These are phyloP conservation scores for Trichoderma sp. DNA, from an alignment of 2,329 filamentous ascomycete species.

Conservation along the genomic window DNA sequence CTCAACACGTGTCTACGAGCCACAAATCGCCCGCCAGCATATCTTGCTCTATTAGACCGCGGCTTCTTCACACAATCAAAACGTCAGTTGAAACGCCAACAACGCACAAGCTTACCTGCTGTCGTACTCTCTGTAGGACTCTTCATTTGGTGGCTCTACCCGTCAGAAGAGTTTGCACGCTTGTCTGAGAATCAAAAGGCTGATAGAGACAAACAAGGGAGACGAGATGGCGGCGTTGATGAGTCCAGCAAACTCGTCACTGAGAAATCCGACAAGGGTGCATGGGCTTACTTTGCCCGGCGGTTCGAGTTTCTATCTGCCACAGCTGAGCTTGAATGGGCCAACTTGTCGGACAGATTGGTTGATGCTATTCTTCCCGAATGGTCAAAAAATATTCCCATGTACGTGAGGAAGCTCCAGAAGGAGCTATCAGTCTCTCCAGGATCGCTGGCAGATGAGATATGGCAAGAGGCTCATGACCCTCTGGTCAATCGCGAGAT, in stretches of 20 bases:
- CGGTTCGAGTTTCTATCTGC: slow-evolving; percentile 59
- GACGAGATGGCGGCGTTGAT: slow-evolving; percentile 31
- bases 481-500: slow-evolving; percentile 86
- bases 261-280: slow-evolving; percentile 40
- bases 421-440: slow-evolving; percentile 84
- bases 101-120: slow-evolving; percentile 36
- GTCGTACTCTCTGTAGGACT: slow-evolving; percentile 44
- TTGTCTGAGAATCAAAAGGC: slow-evolving; percentile 35
- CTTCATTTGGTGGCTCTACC: slow-evolving; percentile 50
- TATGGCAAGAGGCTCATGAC: slow-evolving; percentile 91
- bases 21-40: slow-evolving; percentile 16
- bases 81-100: slow-evolving; percentile 30
- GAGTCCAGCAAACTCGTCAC: slow-evolving; percentile 19
- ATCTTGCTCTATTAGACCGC: slow-evolving; percentile 32
- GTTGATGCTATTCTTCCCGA: slow-evolving; percentile 76
- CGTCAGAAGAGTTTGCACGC: slow-evolving; percentile 48
- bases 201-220: slow-evolving; percentile 27
- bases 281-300: slow-evolving; percentile 54
- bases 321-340: slow-evolving; percentile 60
- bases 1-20: slow-evolving; percentile 12
- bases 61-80: slow-evolving; percentile 32
- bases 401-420: slow-evolving; percentile 80
- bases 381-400: slow-evolving; percentile 79
- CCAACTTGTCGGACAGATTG: slow-evolving; percentile 59
- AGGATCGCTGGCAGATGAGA: slow-evolving; percentile 86